Conservation (phyloP, 2,329 filamentous ascomycete species). For the Arthrinium puccinioides region DNA sequence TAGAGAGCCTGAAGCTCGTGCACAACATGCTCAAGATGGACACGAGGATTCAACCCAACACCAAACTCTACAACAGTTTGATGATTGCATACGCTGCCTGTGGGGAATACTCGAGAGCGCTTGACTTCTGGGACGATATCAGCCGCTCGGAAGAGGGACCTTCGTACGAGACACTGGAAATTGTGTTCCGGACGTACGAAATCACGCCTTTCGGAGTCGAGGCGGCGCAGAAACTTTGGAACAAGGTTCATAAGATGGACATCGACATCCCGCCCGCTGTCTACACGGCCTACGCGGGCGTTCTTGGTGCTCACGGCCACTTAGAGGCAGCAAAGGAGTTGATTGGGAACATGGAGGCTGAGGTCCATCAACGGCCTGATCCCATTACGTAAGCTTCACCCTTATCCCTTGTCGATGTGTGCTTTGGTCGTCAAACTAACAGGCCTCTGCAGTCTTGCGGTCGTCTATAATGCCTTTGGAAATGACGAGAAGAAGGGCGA, state of each 20-base stretch:
- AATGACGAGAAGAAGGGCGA: slow-evolving; percentile 57
- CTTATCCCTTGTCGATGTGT: background rate
- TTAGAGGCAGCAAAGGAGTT: slow-evolving; percentile 61
- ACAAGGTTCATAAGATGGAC: slow-evolving; percentile 64
- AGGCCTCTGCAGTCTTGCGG: slow-evolving; percentile 51
- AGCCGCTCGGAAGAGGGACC: slow-evolving; percentile 80
- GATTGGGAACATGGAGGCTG: slow-evolving; percentile 58
- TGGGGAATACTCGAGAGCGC: slow-evolving; percentile 56
- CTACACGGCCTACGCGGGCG: slow-evolving; percentile 70
- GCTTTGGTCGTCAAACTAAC: background rate
- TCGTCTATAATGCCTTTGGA: slow-evolving; percentile 68
- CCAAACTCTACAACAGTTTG: slow-evolving; percentile 70
- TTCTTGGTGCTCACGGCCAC: slow-evolving; percentile 65
- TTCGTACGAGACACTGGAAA: slow-evolving; percentile 69
- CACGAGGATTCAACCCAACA: slow-evolving; percentile 68
- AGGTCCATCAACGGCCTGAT: slow-evolving; percentile 37
- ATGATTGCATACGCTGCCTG: slow-evolving; percentile 79
- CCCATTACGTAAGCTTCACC: slow-evolving; percentile 16
- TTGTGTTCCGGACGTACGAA: slow-evolving; percentile 76
- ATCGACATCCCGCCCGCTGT: slow-evolving; percentile 68
- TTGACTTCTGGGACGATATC: slow-evolving; percentile 81
- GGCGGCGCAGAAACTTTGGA: slow-evolving; percentile 63
- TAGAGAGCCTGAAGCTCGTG: slow-evolving; percentile 63
- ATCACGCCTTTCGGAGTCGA: slow-evolving; percentile 48
- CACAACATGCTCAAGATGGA: slow-evolving; percentile 96